Evolutionary conservation across 1,284 basidiomycete species (phyloP).

Genomic region (Cryptococcus jaspeensis): DNA sequence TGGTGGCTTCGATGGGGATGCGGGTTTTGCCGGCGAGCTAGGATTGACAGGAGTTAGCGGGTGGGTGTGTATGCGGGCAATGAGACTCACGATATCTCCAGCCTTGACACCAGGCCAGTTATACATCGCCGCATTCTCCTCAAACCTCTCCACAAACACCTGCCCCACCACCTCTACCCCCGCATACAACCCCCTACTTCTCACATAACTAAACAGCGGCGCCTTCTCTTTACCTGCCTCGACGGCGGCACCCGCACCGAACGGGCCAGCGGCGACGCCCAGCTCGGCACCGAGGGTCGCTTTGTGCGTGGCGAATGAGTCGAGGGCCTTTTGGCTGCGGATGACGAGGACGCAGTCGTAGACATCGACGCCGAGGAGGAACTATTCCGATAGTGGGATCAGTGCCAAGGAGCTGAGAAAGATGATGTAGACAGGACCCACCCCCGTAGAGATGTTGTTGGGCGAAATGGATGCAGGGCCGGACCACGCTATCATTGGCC

Average conservation of each 20-base stretch:
- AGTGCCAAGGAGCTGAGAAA: neutral
- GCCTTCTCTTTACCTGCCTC: conserved; percentile 53
- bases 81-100: conserved; percentile 48
- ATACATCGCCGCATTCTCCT: conserved; percentile 52
- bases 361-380: conserved; percentile 53
- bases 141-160: conserved; percentile 51
- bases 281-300: conserved; percentile 56
- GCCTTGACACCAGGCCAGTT: conserved; percentile 53
- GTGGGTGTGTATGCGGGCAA: neutral
- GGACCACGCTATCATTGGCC: conserved; percentile 52
- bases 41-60: neutral
- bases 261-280: conserved; percentile 56
- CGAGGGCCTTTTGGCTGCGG: conserved; percentile 54
- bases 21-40: conserved; percentile 52
- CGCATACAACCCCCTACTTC: conserved; percentile 52
- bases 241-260: conserved; percentile 54
- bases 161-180: conserved; percentile 55
- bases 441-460: conserved; percentile 54
- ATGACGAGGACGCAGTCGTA: conserved; percentile 55
- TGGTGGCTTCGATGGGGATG: conserved; percentile 52
- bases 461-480: conserved; percentile 55
- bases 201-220: conserved; percentile 53
- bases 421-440: conserved; percentile 15
- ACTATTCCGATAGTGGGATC: conserved; percentile 19
- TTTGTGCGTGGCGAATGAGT: conserved; percentile 56